Evolutionary conservation across 2,329 filamentous ascomycete genomes (phyloP).

Genomic region (Colletotrichum sp.): DNA sequence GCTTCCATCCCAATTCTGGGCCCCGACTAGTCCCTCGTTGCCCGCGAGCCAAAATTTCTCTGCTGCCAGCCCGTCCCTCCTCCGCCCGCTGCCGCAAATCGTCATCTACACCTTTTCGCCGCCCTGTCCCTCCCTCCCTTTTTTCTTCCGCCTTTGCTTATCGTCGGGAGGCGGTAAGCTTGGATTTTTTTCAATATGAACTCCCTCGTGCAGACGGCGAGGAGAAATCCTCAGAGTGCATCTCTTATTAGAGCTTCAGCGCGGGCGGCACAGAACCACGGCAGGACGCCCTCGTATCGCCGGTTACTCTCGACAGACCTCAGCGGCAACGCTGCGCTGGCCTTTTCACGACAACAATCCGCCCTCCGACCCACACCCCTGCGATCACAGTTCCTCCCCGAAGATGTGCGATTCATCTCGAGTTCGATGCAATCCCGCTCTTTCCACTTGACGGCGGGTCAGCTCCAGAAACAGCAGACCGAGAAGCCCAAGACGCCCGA

Average conservation of each 20-base stretch:
- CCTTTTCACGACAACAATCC: slow-evolving; percentile 30
- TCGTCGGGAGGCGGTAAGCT: slow-evolving; percentile 32
- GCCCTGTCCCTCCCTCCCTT: slow-evolving; percentile 23
- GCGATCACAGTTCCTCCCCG: slow-evolving; percentile 51
- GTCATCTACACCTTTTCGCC: slow-evolving; percentile 19
- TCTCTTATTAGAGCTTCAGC: slow-evolving; percentile 46
- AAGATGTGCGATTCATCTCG: slow-evolving; percentile 42
- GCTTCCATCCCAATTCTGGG: slow-evolving; percentile 16
- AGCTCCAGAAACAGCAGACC: slow-evolving; percentile 32
- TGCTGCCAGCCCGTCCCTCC: slow-evolving; percentile 28
- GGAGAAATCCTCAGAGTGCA: slow-evolving; percentile 45
- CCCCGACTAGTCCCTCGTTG: slow-evolving; percentile 2
- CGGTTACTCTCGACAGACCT: slow-evolving; percentile 44
- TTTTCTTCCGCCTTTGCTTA: slow-evolving; percentile 22
- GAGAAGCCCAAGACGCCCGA: slow-evolving; percentile 26
- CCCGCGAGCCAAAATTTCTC: slow-evolving; percentile 38
- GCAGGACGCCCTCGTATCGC: slow-evolving; percentile 53
- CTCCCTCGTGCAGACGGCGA: slow-evolving; percentile 44
- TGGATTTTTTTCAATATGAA: slow-evolving; percentile 44
- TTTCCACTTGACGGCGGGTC: slow-evolving; percentile 40
- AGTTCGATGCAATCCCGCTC: slow-evolving; percentile 36
- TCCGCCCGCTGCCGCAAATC: slow-evolving; percentile 26
- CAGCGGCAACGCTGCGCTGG: slow-evolving; percentile 28
- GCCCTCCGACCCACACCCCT: slow-evolving; percentile 40
- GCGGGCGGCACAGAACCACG: slow-evolving; percentile 39